Evolutionary conservation across 2,329 filamentous ascomycete genomes (phyloP).

Genomic region (Hypoxylon sp.): DNA sequence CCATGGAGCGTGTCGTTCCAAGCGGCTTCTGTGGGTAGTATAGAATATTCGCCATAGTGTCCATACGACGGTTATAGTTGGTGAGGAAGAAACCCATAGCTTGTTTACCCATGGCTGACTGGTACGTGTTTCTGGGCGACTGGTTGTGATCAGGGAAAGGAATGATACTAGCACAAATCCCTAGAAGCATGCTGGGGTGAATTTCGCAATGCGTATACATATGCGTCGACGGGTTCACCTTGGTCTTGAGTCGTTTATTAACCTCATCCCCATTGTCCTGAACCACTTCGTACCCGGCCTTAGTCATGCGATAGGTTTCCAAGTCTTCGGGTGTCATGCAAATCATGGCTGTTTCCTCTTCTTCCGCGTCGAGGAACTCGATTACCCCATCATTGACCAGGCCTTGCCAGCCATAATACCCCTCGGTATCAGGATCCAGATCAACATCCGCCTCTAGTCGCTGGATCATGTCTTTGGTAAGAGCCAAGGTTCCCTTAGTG

Average conservation of each 20-base stretch:
- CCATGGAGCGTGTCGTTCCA: conserved; percentile 96
- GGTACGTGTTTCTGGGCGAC: conserved; percentile 98
- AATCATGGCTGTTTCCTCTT: conserved; percentile 99
- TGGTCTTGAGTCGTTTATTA: conserved; percentile 89
- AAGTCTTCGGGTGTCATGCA: conserved; percentile 98
- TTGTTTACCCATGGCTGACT: conserved; percentile 99
- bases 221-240: conserved; percentile 87
- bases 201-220: conserved; percentile 99
- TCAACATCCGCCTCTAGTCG: conserved; percentile 81
- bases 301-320: conserved; percentile 79
- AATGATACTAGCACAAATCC: conserved; percentile 99
- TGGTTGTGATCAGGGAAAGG: conserved; percentile 99
- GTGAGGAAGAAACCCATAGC: conserved; percentile 99
- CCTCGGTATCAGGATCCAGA: conserved; percentile 68
- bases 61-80: conserved; percentile 97
- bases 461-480: conserved; percentile 85
- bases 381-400: conserved; percentile 87
- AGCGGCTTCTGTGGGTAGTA: conserved; percentile 99
- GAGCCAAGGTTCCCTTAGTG: conserved; percentile 77
- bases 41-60: conserved; percentile 99
- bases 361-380: conserved; percentile 96
- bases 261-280: conserved; percentile 76
- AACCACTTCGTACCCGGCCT: conserved; percentile 72
- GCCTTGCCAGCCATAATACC: conserved; percentile 88
- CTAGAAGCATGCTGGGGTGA: conserved; percentile 98